A percentile compares a stretch with the other conserved stretches of the same genome.
Conservation (phyloP, 495 filamentous ascomycete species). For the Penicillium paxilli region DNA sequence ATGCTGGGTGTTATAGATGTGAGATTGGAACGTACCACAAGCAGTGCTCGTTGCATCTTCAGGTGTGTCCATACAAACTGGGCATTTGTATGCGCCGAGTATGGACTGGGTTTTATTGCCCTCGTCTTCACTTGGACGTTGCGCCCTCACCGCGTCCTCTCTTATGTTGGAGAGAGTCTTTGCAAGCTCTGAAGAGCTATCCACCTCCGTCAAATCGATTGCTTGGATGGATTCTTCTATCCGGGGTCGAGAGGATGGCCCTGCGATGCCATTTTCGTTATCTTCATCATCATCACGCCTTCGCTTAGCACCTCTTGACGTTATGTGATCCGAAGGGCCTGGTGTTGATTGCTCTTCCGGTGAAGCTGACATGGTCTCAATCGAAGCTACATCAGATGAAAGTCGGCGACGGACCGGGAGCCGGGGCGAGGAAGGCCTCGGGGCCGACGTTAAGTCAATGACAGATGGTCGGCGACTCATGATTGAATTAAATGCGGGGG, state of each 20-base stretch:
- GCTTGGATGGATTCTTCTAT: slow-evolving; percentile 9
- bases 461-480: slow-evolving; percentile 20
- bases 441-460: slow-evolving; percentile 15
- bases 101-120: background rate
- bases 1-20: too few species aligned
- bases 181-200: slow-evolving; percentile 45
- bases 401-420: background rate
- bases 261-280: background rate
- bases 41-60: slow-evolving; percentile 19
- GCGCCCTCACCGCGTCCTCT: slow-evolving; percentile 43
- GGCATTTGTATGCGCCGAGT: slow-evolving; percentile 16
- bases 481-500: background rate
- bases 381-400: background rate
- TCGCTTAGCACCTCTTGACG: slow-evolving; percentile 19
- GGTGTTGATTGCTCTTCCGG: background rate
- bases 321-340: background rate
- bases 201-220: slow-evolving; percentile 30
- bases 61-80: slow-evolving; percentile 19
- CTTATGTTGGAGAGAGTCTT: slow-evolving; percentile 48
- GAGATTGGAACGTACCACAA: slow-evolving; percentile 17
- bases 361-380: background rate
- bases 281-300: background rate
- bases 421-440: background rate
- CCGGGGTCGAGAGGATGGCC: background rate
- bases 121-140: slow-evolving; percentile 17